Base-by-base conservation (phyloP, 192 early-diverging fungal genomes). In the Globomyces pollinis-pini region DNA sequence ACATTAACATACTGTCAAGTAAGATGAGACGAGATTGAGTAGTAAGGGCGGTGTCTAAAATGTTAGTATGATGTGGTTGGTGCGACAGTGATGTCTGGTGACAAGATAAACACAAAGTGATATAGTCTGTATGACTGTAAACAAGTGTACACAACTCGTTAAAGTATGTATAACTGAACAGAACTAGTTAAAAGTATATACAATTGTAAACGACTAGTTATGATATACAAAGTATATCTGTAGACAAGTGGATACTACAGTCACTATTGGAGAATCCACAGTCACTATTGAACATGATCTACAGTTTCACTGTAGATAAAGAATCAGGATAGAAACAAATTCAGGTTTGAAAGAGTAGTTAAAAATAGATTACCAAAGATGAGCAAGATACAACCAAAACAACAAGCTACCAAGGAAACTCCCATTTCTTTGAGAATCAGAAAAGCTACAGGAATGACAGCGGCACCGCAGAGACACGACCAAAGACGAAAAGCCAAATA, bases 21-120 rank as follows among this genome's bases (percentile, higher is more conserved):
- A 96, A 77, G 59, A 98, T 99, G 61, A 99, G 69, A 35, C 93
- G 81, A 1, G 88, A 86, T 69, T 99, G 94, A 0, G 87, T 81
- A 50, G 96, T 88, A 59, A 94, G 67, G 26, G 87, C 80, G 63
- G 93, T 99, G 69, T 99, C 93, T 43, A 16, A 36, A n/a, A n/a
- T n/a, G n/a, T n/a, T n/a, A n/a, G n/a, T n/a, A n/a, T n/a, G n/a
- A n/a, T n/a, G n/a, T n/a, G n/a, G n/a, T n/a, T n/a, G n/a, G n/a
- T n/a, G n/a, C n/a, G n/a, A n/a, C n/a, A n/a, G n/a, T n/a, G n/a
- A n/a, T n/a, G n/a, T n/a, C n/a, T n/a, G n/a, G n/a, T n/a, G n/a
- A n/a, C n/a, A n/a, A n/a, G n/a, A n/a, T n/a, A n/a, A n/a, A n/a
- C n/a, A n/a, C n/a, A n/a, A n/a, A n/a, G n/a, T n/a, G n/a, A n/a